Conservation (phyloP, 768 basidiomycete genomes). For the Podaxis sp. region DNA sequence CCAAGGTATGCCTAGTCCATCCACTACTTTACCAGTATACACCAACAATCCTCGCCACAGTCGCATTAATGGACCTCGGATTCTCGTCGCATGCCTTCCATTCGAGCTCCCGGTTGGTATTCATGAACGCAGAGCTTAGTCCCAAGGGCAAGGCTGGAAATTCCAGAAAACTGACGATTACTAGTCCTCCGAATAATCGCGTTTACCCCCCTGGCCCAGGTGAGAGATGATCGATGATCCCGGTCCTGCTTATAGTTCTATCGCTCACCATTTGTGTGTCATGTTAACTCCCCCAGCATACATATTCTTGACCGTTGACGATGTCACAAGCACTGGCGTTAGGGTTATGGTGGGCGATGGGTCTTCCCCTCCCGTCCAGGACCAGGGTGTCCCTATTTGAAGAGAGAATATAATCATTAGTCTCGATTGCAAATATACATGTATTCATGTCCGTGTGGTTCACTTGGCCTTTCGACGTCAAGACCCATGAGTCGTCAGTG, state of each 20-base stretch:
- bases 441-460: no score
- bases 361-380: slow-evolving; percentile 35
- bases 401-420: background rate
- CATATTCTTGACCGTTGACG: background rate
- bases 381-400: slow-evolving; percentile 26
- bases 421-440: no score
- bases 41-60: slow-evolving; percentile 19
- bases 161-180: slow-evolving; percentile 27
- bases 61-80: slow-evolving; percentile 41
- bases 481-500: no score
- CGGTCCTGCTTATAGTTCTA: background rate
- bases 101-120: slow-evolving; percentile 38
- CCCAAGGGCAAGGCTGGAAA: slow-evolving; percentile 26
- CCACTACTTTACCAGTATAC: background rate
- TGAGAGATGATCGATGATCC: slow-evolving; percentile 8
- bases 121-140: slow-evolving; percentile 31
- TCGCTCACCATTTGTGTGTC: background rate
- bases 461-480: no score
- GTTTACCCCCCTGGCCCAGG: slow-evolving; percentile 43
- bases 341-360: slow-evolving; percentile 42
- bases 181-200: slow-evolving; percentile 34
- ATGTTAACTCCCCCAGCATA: background rate
- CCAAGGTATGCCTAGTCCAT: slow-evolving; percentile 26
- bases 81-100: slow-evolving; percentile 43
- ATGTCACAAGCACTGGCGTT: slow-evolving; percentile 34